Evolutionary conservation across 1,139 yeast genomes (phyloP), one percentile per base, ranked within the genome.

Genomic region (Groenewaldozyma sp.): DNA sequence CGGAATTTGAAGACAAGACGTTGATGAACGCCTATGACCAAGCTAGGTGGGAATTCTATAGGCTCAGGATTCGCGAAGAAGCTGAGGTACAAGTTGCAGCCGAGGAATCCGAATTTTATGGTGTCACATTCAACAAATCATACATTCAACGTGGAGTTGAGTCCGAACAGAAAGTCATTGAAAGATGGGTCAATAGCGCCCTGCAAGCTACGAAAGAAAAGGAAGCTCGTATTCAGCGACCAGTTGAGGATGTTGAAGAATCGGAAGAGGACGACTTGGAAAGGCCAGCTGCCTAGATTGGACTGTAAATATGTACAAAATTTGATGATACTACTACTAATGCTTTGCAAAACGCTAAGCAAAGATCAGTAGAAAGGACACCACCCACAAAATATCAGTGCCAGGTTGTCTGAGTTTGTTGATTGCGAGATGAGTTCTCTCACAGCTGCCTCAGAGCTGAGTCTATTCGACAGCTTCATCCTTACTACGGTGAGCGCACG

Each of bases 21-120:
- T 65, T 79, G 51, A 58, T 69, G 22, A 76, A 76, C 24, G 94
- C 95, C 0, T 91, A 91, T 56, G 93, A 84, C 55, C 73, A 74
- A 52, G 88, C 98, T 2, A 71, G 95, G 51, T 77, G 74, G 49
- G 97, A 93, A 61, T 91, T 84, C 57, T 91, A 91, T 62, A 72
- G 81, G 50, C 68, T 84, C 44, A 76, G 96, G 59, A 83, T 87
- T 73, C 76, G 79, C 46, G 84, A 84, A 56, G 95, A 88, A 56
- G 69, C 84, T 51, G 80, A 78, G 54, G 70, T 74, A 43, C 76
- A 78, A 40, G 81, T 91, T 3, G 74, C 87, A 3, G 71, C 70
- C 45, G 99, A 91, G 68, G 96, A 91, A 60, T 77, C 88, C 13
- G 67, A 68, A 39, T 80, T 88, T 94, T 77, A 68, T 55, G 97